Evolutionary conservation across 1,284 basidiomycete genomes (phyloP).

Genomic region (Puccinia hordei): DNA sequence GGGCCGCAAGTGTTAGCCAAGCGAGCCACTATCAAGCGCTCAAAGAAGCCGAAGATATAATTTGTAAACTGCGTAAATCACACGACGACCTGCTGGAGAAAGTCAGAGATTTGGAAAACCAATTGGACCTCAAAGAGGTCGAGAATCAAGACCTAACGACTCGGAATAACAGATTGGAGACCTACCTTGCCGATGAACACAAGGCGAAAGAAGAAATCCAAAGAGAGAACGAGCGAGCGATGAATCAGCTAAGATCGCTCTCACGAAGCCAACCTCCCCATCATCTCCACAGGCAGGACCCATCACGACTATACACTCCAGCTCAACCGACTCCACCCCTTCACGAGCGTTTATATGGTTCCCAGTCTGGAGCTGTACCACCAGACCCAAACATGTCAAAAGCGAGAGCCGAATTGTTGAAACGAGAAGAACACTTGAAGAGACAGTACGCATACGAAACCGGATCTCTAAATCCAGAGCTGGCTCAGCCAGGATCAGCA

Average conservation of each 20-base stretch:
- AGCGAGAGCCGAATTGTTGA: conserved; percentile 10
- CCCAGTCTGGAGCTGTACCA: neutral
- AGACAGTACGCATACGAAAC: neutral
- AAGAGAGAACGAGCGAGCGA: conserved; percentile 22
- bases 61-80: conserved; percentile 33
- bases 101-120: conserved; percentile 28
- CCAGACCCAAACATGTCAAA: neutral
- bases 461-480: neutral
- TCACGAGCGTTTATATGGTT: neutral
- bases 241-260: conserved; percentile 6
- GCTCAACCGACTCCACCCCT: neutral
- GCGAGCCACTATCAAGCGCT: conserved; percentile 33
- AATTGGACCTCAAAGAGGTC: conserved; percentile 19
- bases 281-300: neutral
- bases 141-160: conserved; percentile 30
- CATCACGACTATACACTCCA: neutral
- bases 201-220: conserved; percentile 20
- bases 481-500: neutral
- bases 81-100: conserved; percentile 34
- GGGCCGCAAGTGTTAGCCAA: neutral
- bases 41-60: conserved; percentile 43
- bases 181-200: conserved; percentile 23
- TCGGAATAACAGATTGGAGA: conserved; percentile 27
- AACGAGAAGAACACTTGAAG: conserved; percentile 15
- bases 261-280: neutral